phyloP scores from a whole-genome alignment of 345 rosid genomes.

The Salix caprea region DNA sequence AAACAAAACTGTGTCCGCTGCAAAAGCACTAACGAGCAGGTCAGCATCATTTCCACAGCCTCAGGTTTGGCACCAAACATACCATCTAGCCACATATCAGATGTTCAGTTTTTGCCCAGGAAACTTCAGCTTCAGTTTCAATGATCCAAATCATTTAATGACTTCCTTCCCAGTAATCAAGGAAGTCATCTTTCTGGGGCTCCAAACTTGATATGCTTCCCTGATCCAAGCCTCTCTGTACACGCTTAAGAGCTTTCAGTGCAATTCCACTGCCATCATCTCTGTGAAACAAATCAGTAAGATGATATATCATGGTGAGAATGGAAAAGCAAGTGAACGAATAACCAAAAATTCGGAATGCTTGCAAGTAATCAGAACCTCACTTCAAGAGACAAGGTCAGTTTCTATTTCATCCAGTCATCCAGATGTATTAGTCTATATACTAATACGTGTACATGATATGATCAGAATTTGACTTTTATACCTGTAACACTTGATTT shows the following conservation, averaged over 20 bases:
- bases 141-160: constrained; percentile 9
- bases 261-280: constrained; percentile 93
- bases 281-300: constrained; percentile 43
- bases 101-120: neutral
- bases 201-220: constrained; percentile 51
- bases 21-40: neutral
- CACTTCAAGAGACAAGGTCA: too few species aligned
- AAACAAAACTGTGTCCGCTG: too few species aligned
- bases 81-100: neutral
- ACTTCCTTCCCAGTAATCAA: constrained; percentile 52
- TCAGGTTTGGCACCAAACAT: neutral
- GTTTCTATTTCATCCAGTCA: too few species aligned
- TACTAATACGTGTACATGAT: too few species aligned
- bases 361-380: neutral
- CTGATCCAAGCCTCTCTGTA: constrained; percentile 84
- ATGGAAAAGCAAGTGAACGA: neutral
- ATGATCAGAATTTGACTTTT: too few species aligned
- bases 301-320: constrained; percentile 1
- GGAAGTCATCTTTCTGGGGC: constrained; percentile 44
- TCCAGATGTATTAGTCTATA: too few species aligned
- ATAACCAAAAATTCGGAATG: constrained; percentile 1
- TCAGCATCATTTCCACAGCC: neutral
- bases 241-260: constrained; percentile 56
- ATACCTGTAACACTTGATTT: too few species aligned
- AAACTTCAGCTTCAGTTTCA: neutral